Percentiles rank a stretch among this genome's conserved stretches.
These are phyloP conservation scores for Protostelium mycophagum DNA, from an alignment of 78 protist genomes.

Conservation along the genomic window DNA sequence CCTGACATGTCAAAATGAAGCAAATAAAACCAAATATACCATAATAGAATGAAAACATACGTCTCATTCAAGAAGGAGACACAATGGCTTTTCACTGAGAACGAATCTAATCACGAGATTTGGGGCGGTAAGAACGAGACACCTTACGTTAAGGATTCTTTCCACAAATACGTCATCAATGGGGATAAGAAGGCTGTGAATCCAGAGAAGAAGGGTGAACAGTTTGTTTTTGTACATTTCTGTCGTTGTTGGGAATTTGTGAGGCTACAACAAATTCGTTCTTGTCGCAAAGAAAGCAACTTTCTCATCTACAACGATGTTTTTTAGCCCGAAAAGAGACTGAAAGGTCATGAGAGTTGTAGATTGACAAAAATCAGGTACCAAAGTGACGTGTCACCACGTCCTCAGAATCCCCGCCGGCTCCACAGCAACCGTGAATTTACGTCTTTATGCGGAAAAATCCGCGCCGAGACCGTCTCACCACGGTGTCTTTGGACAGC, in stretches of 20 bases:
- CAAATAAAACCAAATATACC: background rate
- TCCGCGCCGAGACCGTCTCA: background rate
- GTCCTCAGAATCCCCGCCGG: background rate
- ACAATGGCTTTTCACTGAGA: constrained; percentile 67
- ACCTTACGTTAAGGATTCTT: constrained; percentile 60
- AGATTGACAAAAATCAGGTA: background rate
- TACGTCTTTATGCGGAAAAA: background rate
- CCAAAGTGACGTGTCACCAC: background rate
- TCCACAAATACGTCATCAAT: constrained; percentile 43
- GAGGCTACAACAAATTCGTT: too few species aligned
- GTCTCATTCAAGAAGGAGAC: background rate
- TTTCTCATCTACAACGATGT: too few species aligned
- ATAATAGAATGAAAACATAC: background rate
- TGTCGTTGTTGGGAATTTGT: too few species aligned
- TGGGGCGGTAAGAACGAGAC: constrained; percentile 5
- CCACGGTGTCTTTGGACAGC: background rate
- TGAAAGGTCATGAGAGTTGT: background rate
- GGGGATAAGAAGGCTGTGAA: constrained; percentile 45
- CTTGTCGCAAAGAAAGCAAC: too few species aligned
- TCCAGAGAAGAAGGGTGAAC: background rate
- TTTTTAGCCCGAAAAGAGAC: too few species aligned
- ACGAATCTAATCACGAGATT: constrained; percentile 50
- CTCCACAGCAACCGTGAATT: background rate
- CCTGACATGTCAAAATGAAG: too few species aligned
- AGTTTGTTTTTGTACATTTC: too few species aligned